Base-by-base conservation (phyloP, 2,329 filamentous ascomycete species). In the Coniochaeta prunicola region DNA sequence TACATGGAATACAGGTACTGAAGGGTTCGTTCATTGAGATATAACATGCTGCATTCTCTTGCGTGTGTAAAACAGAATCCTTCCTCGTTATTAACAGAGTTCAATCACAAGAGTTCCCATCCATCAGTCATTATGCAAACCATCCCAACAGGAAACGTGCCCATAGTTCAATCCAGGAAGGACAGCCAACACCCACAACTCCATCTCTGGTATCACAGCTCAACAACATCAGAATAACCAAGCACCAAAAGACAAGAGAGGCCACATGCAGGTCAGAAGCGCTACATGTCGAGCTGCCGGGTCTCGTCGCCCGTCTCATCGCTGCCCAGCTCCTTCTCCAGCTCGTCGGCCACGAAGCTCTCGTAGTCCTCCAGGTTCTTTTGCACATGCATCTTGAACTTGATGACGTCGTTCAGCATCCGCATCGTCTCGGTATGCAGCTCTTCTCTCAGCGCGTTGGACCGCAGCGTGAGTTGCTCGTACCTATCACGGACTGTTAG, bases 361-460 rank as follows among this genome's bases (percentile, higher is more conserved):
- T 99, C 94, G 72, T 96, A 97, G 68, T 94, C 91, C 70, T 97
- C 93, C 58, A 99, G 78, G 60, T 86, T 88, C 76, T 92, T 92
- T 73, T 99, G 94, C 57, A 99, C 81, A 69, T 97, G 92, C 64
- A 99, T 90, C 77, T 99, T 99, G 84, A 99, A 97, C 69, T 96
- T 92, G 77, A 97, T 96, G 62, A 97, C 89, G 70, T 97, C 92
- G 75, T 97, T 96, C 61, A 99, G 78, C 84, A 97, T 96, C 67
- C 87, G 88, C 76, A 97, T 94, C 67, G 97, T 91, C 72, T 97
- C 92, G 0, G 92, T 96, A 73, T 99, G 94, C n/a, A 99, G 80
- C 71, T 97, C 92, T 72, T 99, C 94, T n/a, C 94, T 86, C 26
- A 97, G 80, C 0, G 90, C 79, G 63, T 91, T 91, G 54, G 91